These are phyloP conservation scores for Yueomyces sp. DNA, from an alignment of 1,139 yeast species.

Conservation along the genomic window DNA sequence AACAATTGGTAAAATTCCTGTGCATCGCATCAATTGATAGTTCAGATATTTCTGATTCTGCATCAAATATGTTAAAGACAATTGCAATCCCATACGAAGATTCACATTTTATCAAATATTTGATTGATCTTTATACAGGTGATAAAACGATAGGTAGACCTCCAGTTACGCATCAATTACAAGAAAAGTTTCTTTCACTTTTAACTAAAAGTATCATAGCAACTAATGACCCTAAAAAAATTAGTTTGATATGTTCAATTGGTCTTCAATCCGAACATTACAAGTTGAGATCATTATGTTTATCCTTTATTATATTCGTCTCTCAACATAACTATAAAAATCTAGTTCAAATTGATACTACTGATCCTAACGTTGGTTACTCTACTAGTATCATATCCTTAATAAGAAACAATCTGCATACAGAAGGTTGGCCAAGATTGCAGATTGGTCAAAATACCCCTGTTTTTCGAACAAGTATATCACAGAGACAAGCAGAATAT, in stretches of 20 bases:
- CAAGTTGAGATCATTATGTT: slow-evolving; percentile 30
- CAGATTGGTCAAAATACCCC: slow-evolving; percentile 24
- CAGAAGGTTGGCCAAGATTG: slow-evolving; percentile 50
- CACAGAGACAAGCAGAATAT: slow-evolving; percentile 51
- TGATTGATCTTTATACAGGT: slow-evolving; percentile 40
- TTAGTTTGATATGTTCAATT: slow-evolving; percentile 34
- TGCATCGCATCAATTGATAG: slow-evolving; percentile 57
- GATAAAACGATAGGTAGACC: slow-evolving; percentile 27
- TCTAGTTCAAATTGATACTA: slow-evolving; percentile 10
- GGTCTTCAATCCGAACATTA: slow-evolving; percentile 45
- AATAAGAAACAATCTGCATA: slow-evolving; percentile 37
- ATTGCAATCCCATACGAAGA: slow-evolving; percentile 42
- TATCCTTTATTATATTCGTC: slow-evolving; percentile 52
- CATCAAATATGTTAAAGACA: slow-evolving; percentile 36
- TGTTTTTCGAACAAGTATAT: slow-evolving; percentile 18
- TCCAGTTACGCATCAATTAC: slow-evolving; percentile 43
- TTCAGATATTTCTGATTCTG: slow-evolving; percentile 28
- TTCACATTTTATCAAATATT: slow-evolving; percentile 28
- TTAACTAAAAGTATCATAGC: slow-evolving; percentile 43
- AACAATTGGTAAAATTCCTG: slow-evolving; percentile 30
- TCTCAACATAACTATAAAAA: slow-evolving; percentile 20
- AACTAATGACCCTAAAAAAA: slow-evolving; percentile 25
- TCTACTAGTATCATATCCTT: slow-evolving; percentile 36
- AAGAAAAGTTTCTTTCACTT: slow-evolving; percentile 44
- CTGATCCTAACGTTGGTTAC: slow-evolving; percentile 20